Percentiles rank a stretch among this genome's conserved stretches.
Evolutionary conservation across 2,329 filamentous ascomycete genomes (phyloP).

Genomic region (Pyrenochaeta sp.): DNA sequence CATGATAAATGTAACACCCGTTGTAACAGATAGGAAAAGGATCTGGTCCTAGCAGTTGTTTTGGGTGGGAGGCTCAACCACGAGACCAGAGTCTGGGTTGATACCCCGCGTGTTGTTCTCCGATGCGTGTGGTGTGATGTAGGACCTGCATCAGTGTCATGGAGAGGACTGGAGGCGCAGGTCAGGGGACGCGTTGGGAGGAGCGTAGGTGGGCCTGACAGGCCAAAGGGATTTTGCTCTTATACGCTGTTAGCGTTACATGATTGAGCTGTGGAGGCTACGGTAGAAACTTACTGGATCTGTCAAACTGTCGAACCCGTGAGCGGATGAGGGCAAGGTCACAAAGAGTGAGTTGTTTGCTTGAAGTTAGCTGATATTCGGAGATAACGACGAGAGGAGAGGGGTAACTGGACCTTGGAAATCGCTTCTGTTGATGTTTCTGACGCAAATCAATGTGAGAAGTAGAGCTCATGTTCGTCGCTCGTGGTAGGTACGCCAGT

Average conservation of each 20-base stretch:
- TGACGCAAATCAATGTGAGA: too few species aligned
- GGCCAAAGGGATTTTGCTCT: not conserved
- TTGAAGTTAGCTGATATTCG: not conserved
- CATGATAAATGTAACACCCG: not conserved
- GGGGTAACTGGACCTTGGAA: too few species aligned
- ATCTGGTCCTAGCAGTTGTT: not conserved
- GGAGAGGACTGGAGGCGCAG: not conserved
- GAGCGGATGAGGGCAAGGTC: not conserved
- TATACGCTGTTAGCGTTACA: not conserved
- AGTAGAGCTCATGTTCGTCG: too few species aligned
- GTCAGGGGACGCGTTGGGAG: not conserved
- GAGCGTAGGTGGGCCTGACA: not conserved
- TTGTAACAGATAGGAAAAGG: too few species aligned
- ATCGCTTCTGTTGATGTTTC: too few species aligned
- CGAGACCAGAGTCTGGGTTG: not conserved
- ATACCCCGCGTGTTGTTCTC: not conserved
- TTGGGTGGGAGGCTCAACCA: not conserved
- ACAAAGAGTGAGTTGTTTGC: not conserved
- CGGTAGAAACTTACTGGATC: not conserved
- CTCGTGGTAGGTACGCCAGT: too few species aligned
- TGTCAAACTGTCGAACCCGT: not conserved
- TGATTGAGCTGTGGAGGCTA: too few species aligned
- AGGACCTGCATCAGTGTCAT: not conserved
- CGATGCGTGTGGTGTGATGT: not conserved
- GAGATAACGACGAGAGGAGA: too few species aligned